Percentiles rank a stretch among this genome's conserved stretches.
phyloP scores from a whole-genome alignment of 129 eudicot species.

The Calendula officinalis region DNA sequence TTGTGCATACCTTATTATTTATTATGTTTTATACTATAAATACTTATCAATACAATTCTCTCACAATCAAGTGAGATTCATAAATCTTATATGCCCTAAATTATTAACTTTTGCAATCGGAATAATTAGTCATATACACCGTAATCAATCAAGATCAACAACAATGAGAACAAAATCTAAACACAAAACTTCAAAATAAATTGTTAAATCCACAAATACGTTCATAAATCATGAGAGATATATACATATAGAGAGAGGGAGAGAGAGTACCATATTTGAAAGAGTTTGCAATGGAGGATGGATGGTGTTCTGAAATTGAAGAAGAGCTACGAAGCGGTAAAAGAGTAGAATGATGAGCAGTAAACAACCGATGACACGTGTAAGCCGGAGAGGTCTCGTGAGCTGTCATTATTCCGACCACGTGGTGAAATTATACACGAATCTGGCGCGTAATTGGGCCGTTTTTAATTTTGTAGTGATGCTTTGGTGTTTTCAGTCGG shows the following conservation, averaged over 20 bases:
- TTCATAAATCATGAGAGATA: too few species aligned
- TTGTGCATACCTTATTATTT: too few species aligned
- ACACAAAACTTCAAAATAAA: background rate
- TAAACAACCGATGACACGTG: slow-evolving; percentile 15
- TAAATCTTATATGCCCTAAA: too few species aligned
- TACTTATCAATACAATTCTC: too few species aligned
- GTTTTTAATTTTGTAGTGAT: slow-evolving; percentile 4
- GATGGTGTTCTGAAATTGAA: slow-evolving; percentile 9
- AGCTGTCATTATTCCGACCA: slow-evolving; percentile 14
- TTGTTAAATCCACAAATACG: too few species aligned
- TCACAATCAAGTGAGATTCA: too few species aligned
- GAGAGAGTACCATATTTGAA: slow-evolving; percentile 22
- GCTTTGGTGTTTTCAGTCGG: background rate
- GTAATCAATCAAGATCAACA: background rate
- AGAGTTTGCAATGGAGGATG: background rate
- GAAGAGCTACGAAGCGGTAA: slow-evolving; percentile 12
- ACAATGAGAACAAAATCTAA: slow-evolving; percentile 7
- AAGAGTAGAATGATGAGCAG: slow-evolving; percentile 11
- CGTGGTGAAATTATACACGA: slow-evolving; percentile 23
- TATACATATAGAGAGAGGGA: background rate
- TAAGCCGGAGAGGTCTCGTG: slow-evolving; percentile 7
- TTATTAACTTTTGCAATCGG: too few species aligned
- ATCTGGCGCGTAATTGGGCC: background rate
- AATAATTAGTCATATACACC: too few species aligned
- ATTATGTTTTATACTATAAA: too few species aligned